Evolutionary conservation across 2,329 filamentous ascomycete species (phyloP).

Genomic region (Aspergillus flavus): DNA sequence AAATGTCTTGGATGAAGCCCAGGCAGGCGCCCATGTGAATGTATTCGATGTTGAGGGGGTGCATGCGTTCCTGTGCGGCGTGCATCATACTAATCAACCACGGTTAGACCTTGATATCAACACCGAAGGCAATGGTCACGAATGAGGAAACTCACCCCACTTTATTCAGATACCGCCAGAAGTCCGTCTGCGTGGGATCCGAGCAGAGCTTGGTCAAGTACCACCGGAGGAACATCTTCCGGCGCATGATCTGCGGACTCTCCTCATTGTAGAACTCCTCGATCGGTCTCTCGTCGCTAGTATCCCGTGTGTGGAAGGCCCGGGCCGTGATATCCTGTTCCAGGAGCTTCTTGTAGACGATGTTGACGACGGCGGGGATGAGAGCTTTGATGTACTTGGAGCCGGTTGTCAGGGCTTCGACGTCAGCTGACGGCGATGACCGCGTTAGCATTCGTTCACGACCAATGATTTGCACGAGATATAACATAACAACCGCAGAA

Average conservation of each 20-base stretch:
- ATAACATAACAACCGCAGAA: too few relatives aligned
- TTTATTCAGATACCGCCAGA: conserved; percentile 84
- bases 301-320: conserved; percentile 66
- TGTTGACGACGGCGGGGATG: conserved; percentile 80
- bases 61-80: conserved; percentile 70
- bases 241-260: conserved; percentile 72
- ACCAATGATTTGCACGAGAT: background rate
- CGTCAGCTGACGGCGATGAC: conserved; percentile 57
- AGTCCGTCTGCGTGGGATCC: conserved; percentile 73
- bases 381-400: conserved; percentile 79
- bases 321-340: conserved; percentile 81
- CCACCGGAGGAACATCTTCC: conserved; percentile 76
- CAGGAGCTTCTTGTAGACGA: conserved; percentile 80
- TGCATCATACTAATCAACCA: conserved; percentile 67
- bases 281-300: conserved; percentile 67
- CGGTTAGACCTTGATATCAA: background rate
- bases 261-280: conserved; percentile 67
- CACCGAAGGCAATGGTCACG: too few relatives aligned
- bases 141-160: conserved; percentile 61
- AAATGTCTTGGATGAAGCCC: conserved; percentile 75
- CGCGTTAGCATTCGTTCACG: background rate
- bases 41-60: conserved; percentile 78
- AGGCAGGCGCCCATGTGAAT: conserved; percentile 74
- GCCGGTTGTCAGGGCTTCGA: conserved; percentile 69
- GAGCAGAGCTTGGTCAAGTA: conserved; percentile 75